Evolutionary conservation across 176 grass and related monocot genomes (phyloP).

Genomic region (Cenchrus americanus): DNA sequence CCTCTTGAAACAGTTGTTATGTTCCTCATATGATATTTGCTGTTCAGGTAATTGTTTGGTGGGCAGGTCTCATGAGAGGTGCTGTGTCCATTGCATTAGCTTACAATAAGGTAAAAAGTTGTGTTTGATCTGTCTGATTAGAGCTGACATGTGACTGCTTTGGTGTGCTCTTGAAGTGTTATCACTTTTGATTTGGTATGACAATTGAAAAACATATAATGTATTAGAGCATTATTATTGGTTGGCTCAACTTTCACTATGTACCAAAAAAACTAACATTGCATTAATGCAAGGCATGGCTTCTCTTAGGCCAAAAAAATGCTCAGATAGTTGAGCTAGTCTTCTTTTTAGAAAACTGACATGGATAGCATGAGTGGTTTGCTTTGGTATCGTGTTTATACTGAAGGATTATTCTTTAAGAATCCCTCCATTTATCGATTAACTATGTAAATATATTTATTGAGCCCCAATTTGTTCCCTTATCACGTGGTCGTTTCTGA

Average conservation of each 20-base stretch:
- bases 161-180: background rate
- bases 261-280: background rate
- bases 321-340: background rate
- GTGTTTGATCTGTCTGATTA: constrained; percentile 5
- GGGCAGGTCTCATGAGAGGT: constrained; percentile 95
- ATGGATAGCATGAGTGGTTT: no score
- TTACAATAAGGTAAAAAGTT: constrained; percentile 79
- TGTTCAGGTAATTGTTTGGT: constrained; percentile 88
- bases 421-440: background rate
- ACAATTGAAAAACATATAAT: background rate
- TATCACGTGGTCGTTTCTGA: background rate
- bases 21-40: constrained; percentile 37
- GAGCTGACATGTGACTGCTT: background rate
- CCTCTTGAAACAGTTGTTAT: constrained; percentile 8
- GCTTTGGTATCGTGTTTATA: no score
- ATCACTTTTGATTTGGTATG: constrained; percentile 9
- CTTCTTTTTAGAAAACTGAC: background rate
- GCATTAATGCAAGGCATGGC: background rate
- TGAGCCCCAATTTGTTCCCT: background rate
- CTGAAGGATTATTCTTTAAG: background rate
- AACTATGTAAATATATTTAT: background rate
- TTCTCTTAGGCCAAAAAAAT: background rate
- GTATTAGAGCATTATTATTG: background rate
- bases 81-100: constrained; percentile 92
- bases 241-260: background rate